These are phyloP conservation scores for Cutaneotrichosporon mucoides DNA, from an alignment of 1,284 basidiomycete genomes.

Conservation along the genomic window DNA sequence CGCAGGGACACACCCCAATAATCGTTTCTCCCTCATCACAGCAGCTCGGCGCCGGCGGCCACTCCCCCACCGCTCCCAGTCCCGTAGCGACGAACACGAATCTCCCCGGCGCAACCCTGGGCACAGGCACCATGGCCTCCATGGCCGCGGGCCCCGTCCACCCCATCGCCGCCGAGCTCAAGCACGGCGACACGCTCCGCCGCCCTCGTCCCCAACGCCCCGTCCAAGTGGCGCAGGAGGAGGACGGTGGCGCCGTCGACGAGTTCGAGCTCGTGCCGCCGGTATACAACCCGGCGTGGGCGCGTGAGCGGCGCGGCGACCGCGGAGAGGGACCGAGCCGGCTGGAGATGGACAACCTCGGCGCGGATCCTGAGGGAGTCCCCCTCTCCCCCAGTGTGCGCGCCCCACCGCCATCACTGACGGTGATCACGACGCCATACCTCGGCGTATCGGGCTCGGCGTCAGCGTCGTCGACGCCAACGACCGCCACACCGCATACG, in stretches of 20 bases:
- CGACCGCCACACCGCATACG: neutral
- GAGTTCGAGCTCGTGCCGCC: slow-evolving; percentile 11
- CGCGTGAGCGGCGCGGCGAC: neutral
- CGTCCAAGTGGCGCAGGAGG: slow-evolving; percentile 7
- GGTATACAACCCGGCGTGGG: slow-evolving; percentile 13
- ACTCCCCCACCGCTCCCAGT: neutral
- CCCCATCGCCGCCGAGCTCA: slow-evolving; percentile 5
- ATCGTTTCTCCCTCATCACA: too few relatives aligned
- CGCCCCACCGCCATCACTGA: neutral
- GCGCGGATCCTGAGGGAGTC: neutral
- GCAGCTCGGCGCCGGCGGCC: neutral
- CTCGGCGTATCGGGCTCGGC: neutral
- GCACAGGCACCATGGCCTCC: neutral
- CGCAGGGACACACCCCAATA: neutral
- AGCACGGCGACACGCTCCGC: neutral
- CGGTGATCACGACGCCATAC: slow-evolving; percentile 1
- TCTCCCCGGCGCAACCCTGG: neutral
- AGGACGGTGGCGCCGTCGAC: slow-evolving; percentile 8
- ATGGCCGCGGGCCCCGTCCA: neutral
- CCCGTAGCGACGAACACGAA: neutral
- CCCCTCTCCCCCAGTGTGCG: neutral
- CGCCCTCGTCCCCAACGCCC: neutral
- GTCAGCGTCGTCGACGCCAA: neutral
- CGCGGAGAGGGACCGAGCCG: neutral
- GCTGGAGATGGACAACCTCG: neutral